A percentile compares a stretch with the other conserved stretches of the same genome.
phyloP scores from a whole-genome alignment of 306 rosid species.

The Arachis stenosperma region DNA sequence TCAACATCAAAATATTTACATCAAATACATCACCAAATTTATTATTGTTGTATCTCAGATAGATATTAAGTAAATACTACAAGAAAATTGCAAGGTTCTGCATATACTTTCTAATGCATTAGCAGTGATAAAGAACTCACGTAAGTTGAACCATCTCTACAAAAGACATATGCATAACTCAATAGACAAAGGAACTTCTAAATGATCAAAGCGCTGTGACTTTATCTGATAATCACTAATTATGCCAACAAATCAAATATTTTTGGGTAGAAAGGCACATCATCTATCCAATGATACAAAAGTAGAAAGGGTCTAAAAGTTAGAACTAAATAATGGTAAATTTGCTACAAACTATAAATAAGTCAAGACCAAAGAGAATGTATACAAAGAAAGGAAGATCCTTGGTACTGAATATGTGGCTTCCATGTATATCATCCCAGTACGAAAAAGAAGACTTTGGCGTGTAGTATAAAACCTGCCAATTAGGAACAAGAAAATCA shows the following conservation, averaged over 20 bases:
- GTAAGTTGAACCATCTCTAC: conserved; percentile 22
- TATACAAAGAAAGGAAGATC: conserved; percentile 98
- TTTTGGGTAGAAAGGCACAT: conserved; percentile 2
- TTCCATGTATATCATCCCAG: conserved; percentile 72
- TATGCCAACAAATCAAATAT: conserved; percentile 15
- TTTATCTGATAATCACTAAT: conserved; percentile 20
- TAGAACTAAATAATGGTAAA: conserved; percentile 17
- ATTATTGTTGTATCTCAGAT: conserved; percentile 12
- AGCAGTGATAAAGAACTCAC: conserved; percentile 10
- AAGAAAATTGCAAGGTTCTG: conserved; percentile 4
- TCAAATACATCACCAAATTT: neutral
- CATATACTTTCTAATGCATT: conserved; percentile 11
- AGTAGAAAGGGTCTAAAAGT: neutral
- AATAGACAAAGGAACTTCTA: conserved; percentile 14
- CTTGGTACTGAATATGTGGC: conserved; percentile 67
- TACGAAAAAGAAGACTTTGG: conserved; percentile 83
- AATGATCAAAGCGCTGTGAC: conserved; percentile 20
- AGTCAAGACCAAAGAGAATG: conserved; percentile 34
- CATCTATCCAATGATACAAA: conserved; percentile 21
- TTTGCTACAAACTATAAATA: conserved; percentile 32
- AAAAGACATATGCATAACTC: neutral
- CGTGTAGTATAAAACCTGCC: conserved; percentile 84
- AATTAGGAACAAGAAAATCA: conserved; percentile 30
- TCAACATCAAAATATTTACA: conserved; percentile 32
- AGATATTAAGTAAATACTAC: neutral